A percentile compares a stretch with the other conserved stretches of the same genome.
Conservation (phyloP, 257 asterid genomes). For the Sherardia arvensis region DNA sequence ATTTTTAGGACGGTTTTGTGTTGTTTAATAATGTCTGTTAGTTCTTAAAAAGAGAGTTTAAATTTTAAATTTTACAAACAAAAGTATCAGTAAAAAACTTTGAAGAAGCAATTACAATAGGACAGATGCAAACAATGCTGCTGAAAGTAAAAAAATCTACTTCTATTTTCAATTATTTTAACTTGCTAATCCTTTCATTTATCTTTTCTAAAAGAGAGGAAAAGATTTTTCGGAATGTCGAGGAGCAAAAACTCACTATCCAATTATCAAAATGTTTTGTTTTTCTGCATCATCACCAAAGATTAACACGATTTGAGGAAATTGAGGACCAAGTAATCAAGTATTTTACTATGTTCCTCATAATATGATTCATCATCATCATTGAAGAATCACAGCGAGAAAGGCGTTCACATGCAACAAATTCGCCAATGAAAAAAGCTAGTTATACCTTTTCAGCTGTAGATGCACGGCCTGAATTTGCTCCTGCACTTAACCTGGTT, state of each 20-base stretch:
- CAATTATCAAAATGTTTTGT: neutral
- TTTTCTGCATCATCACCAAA: neutral
- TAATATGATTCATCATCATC: neutral
- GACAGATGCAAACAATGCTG: neutral
- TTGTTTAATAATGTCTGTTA: neutral
- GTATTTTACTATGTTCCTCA: neutral
- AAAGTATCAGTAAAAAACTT: too few species aligned
- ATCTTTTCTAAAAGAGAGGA: neutral
- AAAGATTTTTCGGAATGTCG: neutral
- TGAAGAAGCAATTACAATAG: neutral
- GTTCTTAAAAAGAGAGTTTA: neutral
- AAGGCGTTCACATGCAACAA: neutral
- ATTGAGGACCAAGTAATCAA: neutral
- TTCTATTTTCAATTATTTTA: neutral
- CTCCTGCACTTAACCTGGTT: constrained; percentile 84
- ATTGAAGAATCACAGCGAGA: neutral
- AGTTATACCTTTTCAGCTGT: constrained; percentile 82
- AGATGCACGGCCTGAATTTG: constrained; percentile 98
- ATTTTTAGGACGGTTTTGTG: neutral
- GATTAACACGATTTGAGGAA: neutral
- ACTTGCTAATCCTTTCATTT: neutral
- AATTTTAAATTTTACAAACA: neutral
- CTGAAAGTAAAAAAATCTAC: neutral
- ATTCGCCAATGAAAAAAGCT: neutral
- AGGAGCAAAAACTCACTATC: neutral